Evolutionary conservation across 306 rosid species (phyloP), one percentile per base, ranked within the genome.

Genomic region (Dryas alaskensis): DNA sequence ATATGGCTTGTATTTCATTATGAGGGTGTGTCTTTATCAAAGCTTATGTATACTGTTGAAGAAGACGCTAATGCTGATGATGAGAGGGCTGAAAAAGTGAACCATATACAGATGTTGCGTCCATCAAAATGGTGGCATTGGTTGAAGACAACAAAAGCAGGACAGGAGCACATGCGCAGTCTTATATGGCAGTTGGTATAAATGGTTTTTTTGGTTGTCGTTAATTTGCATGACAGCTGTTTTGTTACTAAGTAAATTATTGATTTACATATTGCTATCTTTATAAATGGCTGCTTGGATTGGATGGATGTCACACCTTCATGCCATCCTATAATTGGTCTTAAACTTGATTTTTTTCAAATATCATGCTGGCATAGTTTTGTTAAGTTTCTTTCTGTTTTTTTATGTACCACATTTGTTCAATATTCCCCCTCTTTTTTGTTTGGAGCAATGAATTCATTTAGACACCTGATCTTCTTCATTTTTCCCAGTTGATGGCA

Each of bases 61-160:
- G 96, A 89, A 70, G 65, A 80, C 48, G 70, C 46, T 44, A 61
- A 80, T 67, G 60, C 82, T 9, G 89, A 79, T 63, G 86, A 82
- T 60, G 87, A 83, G 79, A 83, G 58, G 65, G 71, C 59, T 81
- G 92, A 86, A 72, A 78, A 88, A 6, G 85, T 13, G 64, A 84
- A 89, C 72, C 87, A 81, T 73, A 86, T 78, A 62, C 94, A 81
- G 78, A 84, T 93, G 50, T 74, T 93, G 46, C 89, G 62, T 55
- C 96, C 96, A 73, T 93, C 98, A 25, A 91, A 93, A 73, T 93
- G 98, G 97, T 93, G 97, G 98, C 96, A 86, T 81, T 91, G 98
- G 97, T 84, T 93, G 84, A 93, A 91, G 86, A 91, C 92, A 25
- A 88, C 98, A 22, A 86, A 89, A 83, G 91, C 88, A 81, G 98